Conservation (phyloP, 139 green algal genomes). For the Picochlorum sp. region DNA sequence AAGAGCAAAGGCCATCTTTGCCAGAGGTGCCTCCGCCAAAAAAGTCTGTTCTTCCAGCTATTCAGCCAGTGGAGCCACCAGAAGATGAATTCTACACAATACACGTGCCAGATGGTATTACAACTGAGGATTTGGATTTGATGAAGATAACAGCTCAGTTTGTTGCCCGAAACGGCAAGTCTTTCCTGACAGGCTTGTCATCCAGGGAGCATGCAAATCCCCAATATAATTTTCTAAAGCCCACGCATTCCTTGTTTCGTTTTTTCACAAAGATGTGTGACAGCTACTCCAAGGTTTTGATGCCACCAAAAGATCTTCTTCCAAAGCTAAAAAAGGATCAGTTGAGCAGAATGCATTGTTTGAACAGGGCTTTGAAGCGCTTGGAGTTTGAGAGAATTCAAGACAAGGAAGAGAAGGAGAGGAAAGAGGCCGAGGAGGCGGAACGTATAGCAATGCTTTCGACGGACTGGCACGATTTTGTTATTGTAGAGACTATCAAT, state of each 20-base stretch:
- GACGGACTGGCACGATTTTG: conserved; percentile 97
- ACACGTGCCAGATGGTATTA: conserved; percentile 80
- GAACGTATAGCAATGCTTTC: conserved; percentile 82
- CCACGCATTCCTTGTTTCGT: conserved; percentile 84
- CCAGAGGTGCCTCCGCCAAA: conserved; percentile 12
- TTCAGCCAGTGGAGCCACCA: conserved; percentile 66
- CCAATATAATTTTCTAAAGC: conserved; percentile 83
- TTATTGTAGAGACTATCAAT: conserved; percentile 93
- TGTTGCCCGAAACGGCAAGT: conserved; percentile 87
- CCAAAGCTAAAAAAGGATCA: conserved; percentile 56
- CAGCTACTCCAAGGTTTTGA: conserved; percentile 87
- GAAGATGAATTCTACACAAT: conserved; percentile 86
- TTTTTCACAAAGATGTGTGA: conserved; percentile 92
- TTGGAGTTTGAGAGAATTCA: conserved; percentile 83
- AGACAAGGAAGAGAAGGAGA: conserved; percentile 60
- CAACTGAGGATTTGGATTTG: conserved; percentile 77
- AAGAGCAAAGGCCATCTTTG: conserved; percentile 24
- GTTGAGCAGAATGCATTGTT: conserved; percentile 46
- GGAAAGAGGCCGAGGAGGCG: conserved; percentile 62
- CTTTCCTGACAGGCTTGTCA: conserved; percentile 70
- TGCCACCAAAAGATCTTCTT: conserved; percentile 71
- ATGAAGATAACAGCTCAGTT: conserved; percentile 96
- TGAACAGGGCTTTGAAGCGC: conserved; percentile 75
- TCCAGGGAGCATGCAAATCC: conserved; percentile 59
- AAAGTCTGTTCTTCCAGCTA: conserved; percentile 25